Evolutionary conservation across 768 basidiomycete species (phyloP), one percentile per base, ranked within the genome.

Genomic region (Clathrus columnatus): DNA sequence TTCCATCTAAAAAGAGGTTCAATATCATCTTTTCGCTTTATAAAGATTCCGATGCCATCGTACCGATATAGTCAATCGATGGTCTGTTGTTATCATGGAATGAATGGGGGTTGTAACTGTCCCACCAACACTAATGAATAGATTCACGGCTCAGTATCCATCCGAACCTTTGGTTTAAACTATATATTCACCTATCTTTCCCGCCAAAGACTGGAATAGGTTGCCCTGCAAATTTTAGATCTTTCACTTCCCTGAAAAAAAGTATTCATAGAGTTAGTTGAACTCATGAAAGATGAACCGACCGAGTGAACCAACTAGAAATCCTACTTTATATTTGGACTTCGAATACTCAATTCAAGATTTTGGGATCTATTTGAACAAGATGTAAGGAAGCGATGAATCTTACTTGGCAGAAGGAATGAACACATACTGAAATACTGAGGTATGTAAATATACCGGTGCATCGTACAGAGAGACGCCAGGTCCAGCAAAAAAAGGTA

Each of bases 121-220:
- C 27, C 54, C 54, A 18, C 44, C 54, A 6, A 55, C 30, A 36
- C 54, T 55, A 24, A 47, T 47, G 4, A 14, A 18, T 4, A 47
- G 16, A 55, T 27, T 14, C 28, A 23, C 10, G n/a, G 27, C 28
- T 11, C 41, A 42, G 41, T 42, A 11, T 42, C 20, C 14, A 42
- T 50, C 11, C 10, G 7, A 42, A 41, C 11, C 18, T 41, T 52
- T 17, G 21, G n/a, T 41, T 21, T 21, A 21, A 21, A 14, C 11
- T 8, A 52, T 41, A 20, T 30, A 5, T 7, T n/a, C 11, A 55
- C 54, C 28, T 55, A 30, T 48, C 45, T 48, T 48, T 55, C 4
- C 54, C 54, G 8, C 29, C 21, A 20, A 55, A 55, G 10, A 55
- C 54, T 10, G 54, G 54, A 32, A 55, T 55, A 20, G 52, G 41